Conservation (phyloP, 176 grass and related monocot species). For the Oryza officinalis region DNA sequence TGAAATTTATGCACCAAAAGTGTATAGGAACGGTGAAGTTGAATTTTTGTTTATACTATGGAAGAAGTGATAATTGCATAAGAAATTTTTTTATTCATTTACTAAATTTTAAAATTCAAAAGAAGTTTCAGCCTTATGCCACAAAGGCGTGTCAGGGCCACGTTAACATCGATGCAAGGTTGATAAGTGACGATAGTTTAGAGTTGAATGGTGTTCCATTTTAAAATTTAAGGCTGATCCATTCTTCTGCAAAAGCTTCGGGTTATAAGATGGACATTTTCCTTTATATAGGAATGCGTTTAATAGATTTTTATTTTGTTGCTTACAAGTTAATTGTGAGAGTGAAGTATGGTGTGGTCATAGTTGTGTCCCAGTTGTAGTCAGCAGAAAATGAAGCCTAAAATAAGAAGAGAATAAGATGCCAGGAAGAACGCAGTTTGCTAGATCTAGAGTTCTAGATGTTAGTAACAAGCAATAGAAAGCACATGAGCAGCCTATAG, state of each 20-base stretch:
- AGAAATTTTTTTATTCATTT: not conserved
- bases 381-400: not conserved
- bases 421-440: not conserved
- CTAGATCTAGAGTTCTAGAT: not conserved
- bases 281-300: not conserved
- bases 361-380: not conserved
- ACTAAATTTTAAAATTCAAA: not conserved
- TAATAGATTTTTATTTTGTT: not conserved
- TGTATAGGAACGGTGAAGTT: not conserved
- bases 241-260: not conserved
- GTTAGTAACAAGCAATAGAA: not conserved
- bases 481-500: not conserved
- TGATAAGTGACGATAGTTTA: not conserved
- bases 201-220: not conserved
- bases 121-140: too few species aligned
- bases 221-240: not conserved
- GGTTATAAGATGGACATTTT: not conserved
- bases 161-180: not conserved
- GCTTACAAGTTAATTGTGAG: not conserved
- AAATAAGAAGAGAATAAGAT: not conserved
- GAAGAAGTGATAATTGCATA: not conserved
- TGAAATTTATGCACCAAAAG: not conserved
- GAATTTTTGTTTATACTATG: too few species aligned
- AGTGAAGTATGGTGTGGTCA: not conserved
- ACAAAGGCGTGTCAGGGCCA: not conserved